phyloP scores from a whole-genome alignment of 2,329 filamentous ascomycete species.

The Penicillium sp. region DNA sequence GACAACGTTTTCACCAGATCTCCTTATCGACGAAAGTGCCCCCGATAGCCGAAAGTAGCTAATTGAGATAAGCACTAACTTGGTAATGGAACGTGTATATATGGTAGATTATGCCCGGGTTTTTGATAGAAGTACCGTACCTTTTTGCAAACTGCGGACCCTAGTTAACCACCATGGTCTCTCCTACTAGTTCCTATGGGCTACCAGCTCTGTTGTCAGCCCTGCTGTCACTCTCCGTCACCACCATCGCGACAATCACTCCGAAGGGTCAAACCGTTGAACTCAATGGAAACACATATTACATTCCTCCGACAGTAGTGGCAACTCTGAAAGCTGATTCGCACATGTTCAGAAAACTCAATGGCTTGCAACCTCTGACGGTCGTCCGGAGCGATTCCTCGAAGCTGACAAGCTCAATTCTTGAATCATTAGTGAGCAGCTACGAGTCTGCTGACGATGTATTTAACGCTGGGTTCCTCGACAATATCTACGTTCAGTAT shows the following conservation, averaged over 20 bases:
- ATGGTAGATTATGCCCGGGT: background rate
- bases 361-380: background rate
- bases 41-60: background rate
- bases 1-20: background rate
- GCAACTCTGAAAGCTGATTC: background rate
- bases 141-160: background rate
- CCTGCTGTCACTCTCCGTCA: background rate
- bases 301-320: background rate
- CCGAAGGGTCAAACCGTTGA: background rate
- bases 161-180: background rate
- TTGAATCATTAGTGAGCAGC: background rate
- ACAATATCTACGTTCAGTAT: background rate
- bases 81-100: background rate
- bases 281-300: background rate
- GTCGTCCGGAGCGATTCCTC: background rate
- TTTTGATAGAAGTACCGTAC: background rate
- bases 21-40: background rate
- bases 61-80: background rate
- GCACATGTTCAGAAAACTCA: background rate
- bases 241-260: background rate
- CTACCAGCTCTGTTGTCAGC: background rate
- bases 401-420: background rate
- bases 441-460: background rate
- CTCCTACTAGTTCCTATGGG: background rate
- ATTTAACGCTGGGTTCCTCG: background rate